Conservation (phyloP, 768 basidiomycete species). For the Mycena indigotica region DNA sequence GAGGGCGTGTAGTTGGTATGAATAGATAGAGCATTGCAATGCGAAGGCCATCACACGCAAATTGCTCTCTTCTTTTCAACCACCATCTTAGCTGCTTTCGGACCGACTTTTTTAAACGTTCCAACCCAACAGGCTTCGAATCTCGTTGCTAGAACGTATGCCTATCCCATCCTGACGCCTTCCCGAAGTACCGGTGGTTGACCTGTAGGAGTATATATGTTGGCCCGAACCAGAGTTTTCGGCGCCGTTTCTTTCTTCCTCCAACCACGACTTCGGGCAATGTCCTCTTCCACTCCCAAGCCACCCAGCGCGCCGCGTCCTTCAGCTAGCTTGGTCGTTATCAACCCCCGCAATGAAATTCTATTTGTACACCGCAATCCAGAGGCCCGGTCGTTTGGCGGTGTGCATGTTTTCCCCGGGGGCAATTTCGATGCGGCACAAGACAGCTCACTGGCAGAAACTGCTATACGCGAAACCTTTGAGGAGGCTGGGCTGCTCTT, state of each 20-base stretch:
- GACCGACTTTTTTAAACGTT: neutral
- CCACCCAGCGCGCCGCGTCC: constrained; percentile 57
- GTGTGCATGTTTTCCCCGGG: constrained; percentile 76
- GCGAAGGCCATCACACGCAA: neutral
- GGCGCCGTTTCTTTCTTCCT: neutral
- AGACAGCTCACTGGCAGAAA: constrained; percentile 57
- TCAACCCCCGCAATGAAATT: constrained; percentile 68
- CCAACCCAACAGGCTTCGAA: neutral
- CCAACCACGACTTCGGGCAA: neutral
- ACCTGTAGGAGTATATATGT: too few relatives aligned
- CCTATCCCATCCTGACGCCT: neutral
- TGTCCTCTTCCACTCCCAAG: neutral
- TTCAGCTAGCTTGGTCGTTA: constrained; percentile 68
- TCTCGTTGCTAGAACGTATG: too few relatives aligned
- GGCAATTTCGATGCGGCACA: constrained; percentile 67
- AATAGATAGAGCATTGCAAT: neutral
- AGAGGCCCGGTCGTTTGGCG: constrained; percentile 62
- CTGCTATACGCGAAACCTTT: constrained; percentile 76
- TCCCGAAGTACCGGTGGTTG: too few relatives aligned
- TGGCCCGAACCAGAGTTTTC: too few relatives aligned
- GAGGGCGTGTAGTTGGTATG: neutral
- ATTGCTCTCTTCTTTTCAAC: neutral
- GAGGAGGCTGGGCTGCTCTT: constrained; percentile 74
- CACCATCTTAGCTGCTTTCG: neutral
- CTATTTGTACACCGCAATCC: constrained; percentile 73